Percentiles rank a stretch among this genome's conserved stretches.
Conservation (phyloP, 768 basidiomycete genomes). For the Calocera cornea region DNA sequence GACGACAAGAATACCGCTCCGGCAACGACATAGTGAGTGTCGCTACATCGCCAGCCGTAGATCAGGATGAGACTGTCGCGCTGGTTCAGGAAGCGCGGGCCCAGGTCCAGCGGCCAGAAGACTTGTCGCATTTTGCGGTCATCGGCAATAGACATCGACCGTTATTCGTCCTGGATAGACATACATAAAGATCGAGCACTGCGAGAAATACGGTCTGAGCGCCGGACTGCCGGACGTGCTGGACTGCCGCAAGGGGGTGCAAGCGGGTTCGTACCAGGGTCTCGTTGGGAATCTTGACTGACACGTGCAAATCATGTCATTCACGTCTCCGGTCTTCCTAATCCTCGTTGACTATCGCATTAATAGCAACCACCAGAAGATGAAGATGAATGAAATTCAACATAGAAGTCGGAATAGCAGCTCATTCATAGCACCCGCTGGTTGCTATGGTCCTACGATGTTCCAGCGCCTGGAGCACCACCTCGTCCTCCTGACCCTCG, state of each 20-base stretch:
- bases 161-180: background rate
- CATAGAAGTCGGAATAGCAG: no score
- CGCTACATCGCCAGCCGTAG: constrained; percentile 1
- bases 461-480: background rate
- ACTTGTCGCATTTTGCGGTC: background rate
- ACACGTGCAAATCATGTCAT: no score
- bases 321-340: no score
- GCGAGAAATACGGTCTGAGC: background rate
- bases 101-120: background rate
- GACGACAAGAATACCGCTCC: background rate
- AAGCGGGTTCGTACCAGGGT: no score
- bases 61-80: background rate
- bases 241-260: background rate
- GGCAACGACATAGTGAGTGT: background rate
- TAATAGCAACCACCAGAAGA: no score
- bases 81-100: background rate
- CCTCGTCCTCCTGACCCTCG: background rate
- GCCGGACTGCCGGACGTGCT: background rate
- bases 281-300: no score
- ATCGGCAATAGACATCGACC: background rate
- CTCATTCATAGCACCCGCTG: no score
- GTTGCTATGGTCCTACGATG: background rate
- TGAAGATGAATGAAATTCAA: no score
- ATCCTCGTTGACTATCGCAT: no score
- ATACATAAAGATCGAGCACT: background rate